Evolutionary conservation across 306 rosid species (phyloP), one percentile per base, ranked within the genome.

Genomic region (Dalbergia cochinchinensis): DNA sequence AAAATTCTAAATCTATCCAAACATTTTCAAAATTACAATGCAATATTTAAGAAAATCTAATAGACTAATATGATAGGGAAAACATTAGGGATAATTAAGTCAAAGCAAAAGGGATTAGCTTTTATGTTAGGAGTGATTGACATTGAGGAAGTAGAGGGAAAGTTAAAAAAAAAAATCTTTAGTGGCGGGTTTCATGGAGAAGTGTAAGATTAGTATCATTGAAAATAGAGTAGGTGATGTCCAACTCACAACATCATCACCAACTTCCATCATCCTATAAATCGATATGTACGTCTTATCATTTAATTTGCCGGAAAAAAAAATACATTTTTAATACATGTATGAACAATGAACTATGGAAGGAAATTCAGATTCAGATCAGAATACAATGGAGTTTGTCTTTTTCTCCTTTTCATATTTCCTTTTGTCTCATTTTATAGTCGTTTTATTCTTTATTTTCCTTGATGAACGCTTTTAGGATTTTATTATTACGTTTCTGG

Each of bases 221-320:
- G 47, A 42, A 42, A 7, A 42, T 42, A 42, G 47, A 8, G 2
- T 42, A 42, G 74, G 84, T 73, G 80, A 19, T 57, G 75, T 73
- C 76, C 84, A 80, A 26, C 79, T 73, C 73, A 69, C 16, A 39
- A 7, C 69, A 62, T 63, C 3, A 63, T 63, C 45, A 33, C 31
- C n/a, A 22, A 50, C 15, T 13, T n/a, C 51, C 15, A 60, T 45
- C 68, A 45, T 44, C 5, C 20, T 34, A 63, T 63, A 31, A 10
- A 58, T 8, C 5, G 65, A 20, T 10, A 22, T 11, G 11, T 26
- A 22, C 45, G n/a, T 44, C 45, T 64, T 65, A 65, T 65, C 71
- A 65, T 65, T 26, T 26, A 26, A 26, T 26, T 8, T 65, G 7
- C 20, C 11, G 10, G 1, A 16, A 13, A 18, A 19, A 19, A 57